These are phyloP conservation scores for Pleodorina starrii DNA, from an alignment of 139 green algal genomes.

Conservation along the genomic window DNA sequence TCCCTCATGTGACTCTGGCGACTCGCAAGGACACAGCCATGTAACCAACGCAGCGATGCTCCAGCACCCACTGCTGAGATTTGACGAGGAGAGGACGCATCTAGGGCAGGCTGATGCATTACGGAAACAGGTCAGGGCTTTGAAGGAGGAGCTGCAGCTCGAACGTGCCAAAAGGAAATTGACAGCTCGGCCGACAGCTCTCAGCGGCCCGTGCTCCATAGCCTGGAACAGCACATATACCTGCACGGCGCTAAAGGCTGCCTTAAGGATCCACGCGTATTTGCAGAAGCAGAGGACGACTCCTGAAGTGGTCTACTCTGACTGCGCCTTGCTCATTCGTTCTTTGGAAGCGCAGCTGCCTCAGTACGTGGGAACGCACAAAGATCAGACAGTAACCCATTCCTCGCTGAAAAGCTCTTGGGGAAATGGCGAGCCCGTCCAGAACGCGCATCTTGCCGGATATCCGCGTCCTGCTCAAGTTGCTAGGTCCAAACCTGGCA, in stretches of 20 bases:
- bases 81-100: not conserved
- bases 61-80: not conserved
- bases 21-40: no score
- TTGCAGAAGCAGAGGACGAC: not conserved
- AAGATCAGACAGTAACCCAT: not conserved
- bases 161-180: not conserved
- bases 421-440: not conserved
- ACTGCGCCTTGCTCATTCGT: not conserved
- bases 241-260: not conserved
- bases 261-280: not conserved
- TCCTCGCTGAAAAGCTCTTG: not conserved
- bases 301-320: not conserved
- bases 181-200: not conserved
- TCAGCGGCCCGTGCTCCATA: not conserved
- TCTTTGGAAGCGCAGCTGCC: not conserved
- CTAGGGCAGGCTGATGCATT: not conserved
- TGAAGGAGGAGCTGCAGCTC: not conserved
- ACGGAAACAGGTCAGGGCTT: not conserved
- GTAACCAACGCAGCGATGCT: no score
- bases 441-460: no score
- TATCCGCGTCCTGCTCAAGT: no score
- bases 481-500: no score
- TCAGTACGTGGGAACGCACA: not conserved
- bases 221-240: not conserved
- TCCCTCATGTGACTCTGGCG: no score